Evolutionary conservation across 345 rosid genomes (phyloP), one percentile per base, ranked within the genome.

Genomic region (Pugionium dolabratum): DNA sequence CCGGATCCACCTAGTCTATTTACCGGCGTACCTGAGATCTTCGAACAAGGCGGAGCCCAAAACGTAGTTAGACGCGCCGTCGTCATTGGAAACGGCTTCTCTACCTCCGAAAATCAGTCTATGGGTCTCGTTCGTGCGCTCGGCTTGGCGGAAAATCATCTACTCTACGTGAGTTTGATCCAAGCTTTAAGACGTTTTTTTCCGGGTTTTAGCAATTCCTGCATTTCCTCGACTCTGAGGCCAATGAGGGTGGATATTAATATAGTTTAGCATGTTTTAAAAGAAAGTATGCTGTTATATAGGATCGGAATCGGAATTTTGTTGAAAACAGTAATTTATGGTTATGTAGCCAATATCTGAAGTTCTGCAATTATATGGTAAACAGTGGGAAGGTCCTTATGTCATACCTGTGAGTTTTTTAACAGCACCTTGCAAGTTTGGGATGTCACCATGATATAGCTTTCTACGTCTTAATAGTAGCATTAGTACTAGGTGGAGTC

Each of bases 51-150:
- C 69, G 96, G 93, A n/a, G 70, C 87, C 2, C 79, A 85, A 70
- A 79, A 75, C 81, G 83, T 86, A 43, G 76, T 94, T 52, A 77
- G 97, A 40, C 92, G 99, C 64, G 97, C 99, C 55, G 89, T 94
- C 59, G 77, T 94, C 7, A 86, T 94, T 27, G 97, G 99, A 8
- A 94, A 83, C 78, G 96, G 97, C 25, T 86, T 77, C 54, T 69
- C 93, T 27, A 83, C 83, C 44, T 83, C 97, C n/a, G 99, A 94
- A 80, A 86, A 88, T 72, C 99, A 94, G 81, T 74, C 89, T 69
- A 71, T 94, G 63, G 99, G 99, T 7, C 79, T 94, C 81, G 86
- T 85, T 67, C 86, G 88, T 37, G 91, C 96, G 3, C 91, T 94
- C 37, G 97, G 97, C 18, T 79, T 94, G 30, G 73, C 79, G 2